These are phyloP conservation scores for Zygotorulaspora florentina DNA, from an alignment of 805 yeast species.

Conservation along the genomic window DNA sequence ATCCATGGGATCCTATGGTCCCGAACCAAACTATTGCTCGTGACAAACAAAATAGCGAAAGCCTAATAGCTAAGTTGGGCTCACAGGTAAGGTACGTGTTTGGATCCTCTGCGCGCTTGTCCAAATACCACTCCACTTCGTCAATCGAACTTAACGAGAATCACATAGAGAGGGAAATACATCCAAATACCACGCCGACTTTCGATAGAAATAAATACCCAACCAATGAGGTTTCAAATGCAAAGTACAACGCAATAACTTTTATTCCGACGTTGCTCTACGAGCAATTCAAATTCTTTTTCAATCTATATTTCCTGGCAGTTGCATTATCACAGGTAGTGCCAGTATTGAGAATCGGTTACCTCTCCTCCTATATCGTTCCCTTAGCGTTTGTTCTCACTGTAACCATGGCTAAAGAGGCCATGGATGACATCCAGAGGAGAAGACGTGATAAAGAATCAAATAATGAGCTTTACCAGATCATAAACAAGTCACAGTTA, in stretches of 20 bases:
- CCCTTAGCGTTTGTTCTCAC: conserved; percentile 90
- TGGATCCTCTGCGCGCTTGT: conserved; percentile 3
- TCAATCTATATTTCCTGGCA: conserved; percentile 82
- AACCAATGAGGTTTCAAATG: conserved; percentile 84
- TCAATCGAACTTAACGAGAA: conserved; percentile 18
- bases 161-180: conserved; percentile 38
- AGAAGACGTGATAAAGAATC: conserved; percentile 87
- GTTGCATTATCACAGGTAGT: conserved; percentile 93
- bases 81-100: conserved; percentile 6
- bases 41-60: neutral
- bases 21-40: neutral
- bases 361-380: conserved; percentile 84
- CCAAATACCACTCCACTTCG: conserved; percentile 12
- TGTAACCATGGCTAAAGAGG: conserved; percentile 95
- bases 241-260: conserved; percentile 84
- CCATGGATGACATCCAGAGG: conserved; percentile 87
- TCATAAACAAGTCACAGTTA: conserved; percentile 43
- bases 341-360: conserved; percentile 89
- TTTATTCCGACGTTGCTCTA: conserved; percentile 85
- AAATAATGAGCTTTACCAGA: conserved; percentile 77
- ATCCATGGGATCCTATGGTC: conserved; percentile 5
- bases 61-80: neutral
- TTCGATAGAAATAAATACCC: conserved; percentile 40
- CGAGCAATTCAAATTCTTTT: conserved; percentile 96
- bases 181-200: conserved; percentile 40